These are phyloP conservation scores for Westerdykella aurantiaca DNA, from an alignment of 2,329 filamentous ascomycete genomes.

Conservation along the genomic window DNA sequence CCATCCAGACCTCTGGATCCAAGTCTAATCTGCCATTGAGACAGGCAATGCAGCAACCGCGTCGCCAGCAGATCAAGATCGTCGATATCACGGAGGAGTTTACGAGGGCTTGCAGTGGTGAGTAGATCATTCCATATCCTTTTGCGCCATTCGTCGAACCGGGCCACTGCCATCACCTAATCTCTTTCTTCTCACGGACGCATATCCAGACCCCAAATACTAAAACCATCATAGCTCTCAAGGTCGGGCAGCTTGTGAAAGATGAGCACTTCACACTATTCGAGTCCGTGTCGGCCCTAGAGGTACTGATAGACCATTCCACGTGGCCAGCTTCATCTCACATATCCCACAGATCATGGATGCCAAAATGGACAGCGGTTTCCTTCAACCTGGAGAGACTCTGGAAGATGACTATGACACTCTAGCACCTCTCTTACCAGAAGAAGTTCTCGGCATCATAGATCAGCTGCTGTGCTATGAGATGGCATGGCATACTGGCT, in stretches of 20 bases:
- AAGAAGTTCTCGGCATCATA: slow-evolving; percentile 86
- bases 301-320: slow-evolving; percentile 41
- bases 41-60: slow-evolving; percentile 19
- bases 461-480: slow-evolving; percentile 88
- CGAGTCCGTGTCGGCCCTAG: slow-evolving; percentile 82
- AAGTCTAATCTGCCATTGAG: slow-evolving; percentile 20
- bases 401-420: slow-evolving; percentile 80
- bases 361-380: slow-evolving; percentile 96
- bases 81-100: slow-evolving; percentile 55
- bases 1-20: too few relatives aligned
- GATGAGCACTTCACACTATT: slow-evolving; percentile 93
- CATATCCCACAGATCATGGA: slow-evolving; percentile 76
- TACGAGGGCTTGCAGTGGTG: slow-evolving; percentile 48
- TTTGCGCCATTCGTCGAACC: background rate
- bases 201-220: slow-evolving; percentile 1
- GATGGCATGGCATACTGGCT: slow-evolving; percentile 97
- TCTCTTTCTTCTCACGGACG: background rate
- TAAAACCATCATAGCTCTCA: slow-evolving; percentile 53
- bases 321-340: background rate
- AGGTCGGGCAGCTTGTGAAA: slow-evolving; percentile 79
- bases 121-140: slow-evolving; percentile 8
- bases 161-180: background rate
- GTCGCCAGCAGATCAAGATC: slow-evolving; percentile 32
- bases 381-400: slow-evolving; percentile 69
- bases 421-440: slow-evolving; percentile 59